These are phyloP conservation scores for Aspergillus carlsbadensis DNA, from an alignment of 495 filamentous ascomycete species.

Conservation along the genomic window DNA sequence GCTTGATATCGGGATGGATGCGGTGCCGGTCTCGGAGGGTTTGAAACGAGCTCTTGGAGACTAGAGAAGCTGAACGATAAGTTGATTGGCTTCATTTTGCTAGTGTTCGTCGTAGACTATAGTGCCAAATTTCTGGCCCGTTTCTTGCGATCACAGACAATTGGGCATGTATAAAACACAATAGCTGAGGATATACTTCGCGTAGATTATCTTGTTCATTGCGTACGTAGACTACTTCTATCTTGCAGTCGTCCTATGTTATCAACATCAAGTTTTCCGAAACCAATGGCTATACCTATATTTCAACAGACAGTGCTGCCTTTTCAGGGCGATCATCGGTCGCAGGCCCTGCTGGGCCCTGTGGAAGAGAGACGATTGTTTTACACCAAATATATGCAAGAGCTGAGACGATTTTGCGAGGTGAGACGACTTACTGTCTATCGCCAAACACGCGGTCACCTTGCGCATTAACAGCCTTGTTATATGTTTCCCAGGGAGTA, in stretches of 20 bases:
- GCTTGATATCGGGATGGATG: too few relatives aligned
- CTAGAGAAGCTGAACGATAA: too few relatives aligned
- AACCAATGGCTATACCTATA: slow-evolving; percentile 4
- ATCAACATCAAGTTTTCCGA: neutral
- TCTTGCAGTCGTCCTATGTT: neutral
- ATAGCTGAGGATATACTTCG: too few relatives aligned
- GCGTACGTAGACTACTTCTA: too few relatives aligned
- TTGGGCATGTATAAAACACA: too few relatives aligned
- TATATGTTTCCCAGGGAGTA: slow-evolving; percentile 74
- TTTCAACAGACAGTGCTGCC: neutral
- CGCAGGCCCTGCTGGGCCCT: neutral
- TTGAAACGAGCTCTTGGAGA: too few relatives aligned
- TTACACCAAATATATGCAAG: neutral
- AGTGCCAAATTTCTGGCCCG: too few relatives aligned
- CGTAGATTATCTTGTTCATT: too few relatives aligned
- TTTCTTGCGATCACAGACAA: too few relatives aligned
- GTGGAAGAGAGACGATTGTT: neutral
- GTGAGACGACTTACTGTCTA: neutral
- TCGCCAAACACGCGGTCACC: slow-evolving; percentile 10
- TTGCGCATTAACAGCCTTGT: slow-evolving; percentile 37
- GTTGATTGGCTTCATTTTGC: too few relatives aligned
- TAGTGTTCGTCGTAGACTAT: too few relatives aligned
- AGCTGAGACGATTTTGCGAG: neutral
- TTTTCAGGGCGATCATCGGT: neutral
- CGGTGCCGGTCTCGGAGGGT: too few relatives aligned